Percentiles rank a stretch among this genome's conserved stretches.
Conservation (phyloP, 2,329 filamentous ascomycete genomes). For the Claviceps capensis region DNA sequence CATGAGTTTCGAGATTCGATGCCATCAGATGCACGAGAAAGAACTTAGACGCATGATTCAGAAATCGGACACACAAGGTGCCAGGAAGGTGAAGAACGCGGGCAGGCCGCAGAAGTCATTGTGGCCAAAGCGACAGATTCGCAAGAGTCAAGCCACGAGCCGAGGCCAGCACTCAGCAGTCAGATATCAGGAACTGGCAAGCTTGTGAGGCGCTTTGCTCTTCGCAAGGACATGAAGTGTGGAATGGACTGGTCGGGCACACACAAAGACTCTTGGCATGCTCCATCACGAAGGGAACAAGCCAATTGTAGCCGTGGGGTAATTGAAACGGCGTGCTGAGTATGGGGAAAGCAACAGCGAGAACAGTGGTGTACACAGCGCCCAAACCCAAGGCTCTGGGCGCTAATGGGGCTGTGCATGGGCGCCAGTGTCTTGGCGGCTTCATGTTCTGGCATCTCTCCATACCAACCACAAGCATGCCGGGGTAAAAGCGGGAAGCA, state of each 20-base stretch:
- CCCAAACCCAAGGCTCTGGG: background rate
- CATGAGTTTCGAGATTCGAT: background rate
- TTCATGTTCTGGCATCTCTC: background rate
- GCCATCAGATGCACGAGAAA: background rate
- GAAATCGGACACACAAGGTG: background rate
- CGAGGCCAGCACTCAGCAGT: background rate
- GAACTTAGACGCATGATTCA: background rate
- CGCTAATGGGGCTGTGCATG: background rate
- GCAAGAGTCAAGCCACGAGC: background rate
- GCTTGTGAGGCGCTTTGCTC: background rate
- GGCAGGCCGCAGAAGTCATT: background rate
- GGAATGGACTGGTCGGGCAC: background rate
- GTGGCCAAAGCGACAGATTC: background rate
- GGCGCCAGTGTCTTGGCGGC: background rate
- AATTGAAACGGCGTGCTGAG: too few species aligned
- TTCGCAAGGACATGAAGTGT: background rate
- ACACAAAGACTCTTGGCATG: constrained; percentile 1
- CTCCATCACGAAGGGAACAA: background rate
- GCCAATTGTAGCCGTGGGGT: too few species aligned
- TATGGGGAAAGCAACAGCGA: too few species aligned
- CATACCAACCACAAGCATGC: too few species aligned
- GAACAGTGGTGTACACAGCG: background rate
- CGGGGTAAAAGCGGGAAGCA: background rate
- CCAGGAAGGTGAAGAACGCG: background rate
- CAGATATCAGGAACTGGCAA: background rate